phyloP scores from a whole-genome alignment of 1,284 basidiomycete species.

The Thecaphora thlaspeos region DNA sequence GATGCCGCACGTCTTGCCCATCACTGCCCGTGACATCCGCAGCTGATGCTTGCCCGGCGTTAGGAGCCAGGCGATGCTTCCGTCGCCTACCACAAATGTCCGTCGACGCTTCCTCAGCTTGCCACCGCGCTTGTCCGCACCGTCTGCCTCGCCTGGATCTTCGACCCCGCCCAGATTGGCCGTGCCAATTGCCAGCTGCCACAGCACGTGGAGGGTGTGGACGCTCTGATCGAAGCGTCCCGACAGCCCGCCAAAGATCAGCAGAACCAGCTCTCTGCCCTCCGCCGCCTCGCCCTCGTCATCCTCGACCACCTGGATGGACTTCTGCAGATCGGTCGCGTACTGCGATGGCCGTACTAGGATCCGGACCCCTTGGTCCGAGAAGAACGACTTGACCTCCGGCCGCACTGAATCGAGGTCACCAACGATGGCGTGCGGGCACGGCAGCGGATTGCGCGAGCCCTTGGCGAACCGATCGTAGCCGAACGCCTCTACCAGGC shows the following conservation, averaged over 20 bases:
- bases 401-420: constrained; percentile 83
- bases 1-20: constrained; percentile 88
- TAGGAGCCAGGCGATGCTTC: constrained; percentile 85
- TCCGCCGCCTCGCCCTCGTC: constrained; percentile 62
- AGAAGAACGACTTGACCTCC: constrained; percentile 74
- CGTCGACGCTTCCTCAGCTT: constrained; percentile 62
- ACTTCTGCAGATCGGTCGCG: constrained; percentile 94
- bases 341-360: constrained; percentile 72
- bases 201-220: constrained; percentile 80
- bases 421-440: constrained; percentile 85
- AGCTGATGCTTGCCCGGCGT: constrained; percentile 75
- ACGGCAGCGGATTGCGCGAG: constrained; percentile 1
- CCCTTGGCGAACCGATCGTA: constrained; percentile 32
- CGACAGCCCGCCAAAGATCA: constrained; percentile 83
- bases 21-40: constrained; percentile 68
- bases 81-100: constrained; percentile 78
- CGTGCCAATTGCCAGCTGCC: constrained; percentile 68
- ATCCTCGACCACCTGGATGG: constrained; percentile 66
- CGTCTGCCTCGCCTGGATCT: constrained; percentile 20
- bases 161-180: constrained; percentile 17
- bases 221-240: constrained; percentile 92
- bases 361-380: constrained; percentile 68
- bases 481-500: constrained; percentile 69
- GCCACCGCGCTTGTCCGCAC: constrained; percentile 13
- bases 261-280: constrained; percentile 58